Conservation (phyloP, 1,284 basidiomycete genomes). For the Austroboletus rostrupii region DNA sequence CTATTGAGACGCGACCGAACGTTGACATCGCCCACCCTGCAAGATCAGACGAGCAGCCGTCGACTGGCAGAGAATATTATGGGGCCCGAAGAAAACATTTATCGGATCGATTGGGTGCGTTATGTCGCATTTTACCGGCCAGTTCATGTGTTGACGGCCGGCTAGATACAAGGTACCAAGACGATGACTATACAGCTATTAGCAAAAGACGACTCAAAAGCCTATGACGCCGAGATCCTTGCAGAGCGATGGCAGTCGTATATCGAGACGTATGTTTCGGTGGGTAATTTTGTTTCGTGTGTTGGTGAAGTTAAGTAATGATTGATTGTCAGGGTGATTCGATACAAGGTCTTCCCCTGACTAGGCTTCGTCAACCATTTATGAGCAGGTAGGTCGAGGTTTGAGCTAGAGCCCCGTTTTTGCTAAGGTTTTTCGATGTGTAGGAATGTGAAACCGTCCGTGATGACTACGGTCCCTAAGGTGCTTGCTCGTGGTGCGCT, state of each 20-base stretch:
- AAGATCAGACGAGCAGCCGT: constrained; percentile 84
- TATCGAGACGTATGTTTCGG: constrained; percentile 83
- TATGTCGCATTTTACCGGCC: background rate
- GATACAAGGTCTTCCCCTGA: constrained; percentile 47
- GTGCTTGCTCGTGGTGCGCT: constrained; percentile 56
- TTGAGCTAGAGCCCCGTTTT: background rate
- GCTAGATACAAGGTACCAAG: constrained; percentile 65
- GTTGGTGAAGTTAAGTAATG: constrained; percentile 1
- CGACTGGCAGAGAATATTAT: constrained; percentile 81
- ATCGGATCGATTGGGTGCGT: constrained; percentile 88
- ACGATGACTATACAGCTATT: constrained; percentile 83
- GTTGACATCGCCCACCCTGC: constrained; percentile 58
- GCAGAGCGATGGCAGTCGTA: constrained; percentile 88
- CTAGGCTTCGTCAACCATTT: constrained; percentile 66
- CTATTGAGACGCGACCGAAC: constrained; percentile 78
- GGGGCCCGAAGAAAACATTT: constrained; percentile 88
- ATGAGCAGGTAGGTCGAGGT: constrained; percentile 57
- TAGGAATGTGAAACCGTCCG: constrained; percentile 43
- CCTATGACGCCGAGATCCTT: constrained; percentile 81
- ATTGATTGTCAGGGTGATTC: constrained; percentile 42
- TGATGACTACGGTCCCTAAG: constrained; percentile 37
- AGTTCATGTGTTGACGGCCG: constrained; percentile 6
- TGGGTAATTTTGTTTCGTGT: constrained; percentile 35
- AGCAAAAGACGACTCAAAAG: constrained; percentile 83
- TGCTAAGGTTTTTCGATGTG: background rate